Base-by-base conservation (phyloP, 2,329 filamentous ascomycete species). In the Alternaria novae-zelandiae region DNA sequence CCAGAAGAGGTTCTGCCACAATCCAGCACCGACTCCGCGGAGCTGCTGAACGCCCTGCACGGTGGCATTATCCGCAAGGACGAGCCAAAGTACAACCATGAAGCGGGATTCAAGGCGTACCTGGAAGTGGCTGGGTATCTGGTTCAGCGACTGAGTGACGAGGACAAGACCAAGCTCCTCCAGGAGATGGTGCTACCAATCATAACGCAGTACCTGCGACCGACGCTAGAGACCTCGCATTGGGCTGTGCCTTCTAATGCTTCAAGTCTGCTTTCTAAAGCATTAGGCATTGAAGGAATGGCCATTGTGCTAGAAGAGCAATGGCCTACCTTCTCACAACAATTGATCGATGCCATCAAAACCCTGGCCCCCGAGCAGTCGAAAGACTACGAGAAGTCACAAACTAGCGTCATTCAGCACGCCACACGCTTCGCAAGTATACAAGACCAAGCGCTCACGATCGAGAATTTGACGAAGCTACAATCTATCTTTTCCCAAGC, bases 321-420 rank as follows among this genome's bases (percentile, higher is more conserved):
- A 66, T 96, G 92, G 92, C 78, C 83, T 3, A 82, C 82, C 2
- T 79, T 93, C n/a, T 86, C 88, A 0, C 81, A 86, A 1, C 78
- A 84, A 0, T 81, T 97, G n/a, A 83, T 90, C 25, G 83, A 88
- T 30, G 85, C 87, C 41, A 89, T 97, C 60, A 89, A 89, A 57
- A 87, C 88, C 6, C 96, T 93, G 0, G 85, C 92, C 6, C 93
- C 94, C 1, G 93, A 95, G 74, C 89, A 95, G 59, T 94, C 93
- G 0, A 90, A 90, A 65, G 91, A 93, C 17, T 92, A 92, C 69
- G 85, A 87, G 25, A 84, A 85, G 45, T 96, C 93, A 0, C 93
- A 97, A 75, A 85, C 88, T 54, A 83, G 84, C 44, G 85, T 97
- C 25, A 87, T 88, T 10, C 84, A 89, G 7, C 87, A 91, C 70